phyloP scores from a whole-genome alignment of 306 rosid genomes.

The Lathyrus aphaca region DNA sequence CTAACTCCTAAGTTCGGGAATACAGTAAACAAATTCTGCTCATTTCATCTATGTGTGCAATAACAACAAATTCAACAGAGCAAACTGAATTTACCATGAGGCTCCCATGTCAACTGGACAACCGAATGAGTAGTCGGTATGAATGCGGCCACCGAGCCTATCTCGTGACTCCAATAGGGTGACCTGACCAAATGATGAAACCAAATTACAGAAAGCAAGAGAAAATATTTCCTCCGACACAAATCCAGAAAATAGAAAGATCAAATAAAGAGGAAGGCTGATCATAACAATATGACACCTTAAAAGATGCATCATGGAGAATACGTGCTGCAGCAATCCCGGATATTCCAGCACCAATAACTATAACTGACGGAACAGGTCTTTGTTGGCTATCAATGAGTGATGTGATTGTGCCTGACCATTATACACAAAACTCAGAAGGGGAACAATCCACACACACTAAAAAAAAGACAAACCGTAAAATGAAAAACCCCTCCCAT shows the following conservation, averaged over 20 bases:
- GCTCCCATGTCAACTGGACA: constrained; percentile 95
- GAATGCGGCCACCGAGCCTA: constrained; percentile 87
- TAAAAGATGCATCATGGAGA: constrained; percentile 76
- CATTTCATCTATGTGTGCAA: constrained; percentile 22
- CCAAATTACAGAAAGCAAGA: constrained; percentile 34
- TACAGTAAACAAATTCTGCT: background rate
- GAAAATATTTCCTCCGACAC: background rate
- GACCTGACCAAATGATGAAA: constrained; percentile 53
- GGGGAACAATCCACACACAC: background rate
- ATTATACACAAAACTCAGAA: constrained; percentile 40
- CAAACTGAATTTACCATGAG: constrained; percentile 61
- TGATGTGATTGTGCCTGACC: constrained; percentile 47
- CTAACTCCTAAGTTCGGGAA: constrained; percentile 2
- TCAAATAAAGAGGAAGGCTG: background rate
- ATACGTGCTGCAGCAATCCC: constrained; percentile 80
- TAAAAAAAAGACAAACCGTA: constrained; percentile 13
- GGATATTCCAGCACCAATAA: constrained; percentile 89
- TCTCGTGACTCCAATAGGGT: constrained; percentile 75
- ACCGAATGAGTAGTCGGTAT: constrained; percentile 78
- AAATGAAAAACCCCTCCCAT: constrained; percentile 31
- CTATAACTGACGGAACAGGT: constrained; percentile 69
- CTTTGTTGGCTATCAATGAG: constrained; percentile 44
- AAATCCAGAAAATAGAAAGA: background rate
- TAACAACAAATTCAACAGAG: constrained; percentile 8
- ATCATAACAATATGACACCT: constrained; percentile 49